phyloP scores from a whole-genome alignment of 225 moss, liverwort and hornwort genomes.

The Asterella californica region DNA sequence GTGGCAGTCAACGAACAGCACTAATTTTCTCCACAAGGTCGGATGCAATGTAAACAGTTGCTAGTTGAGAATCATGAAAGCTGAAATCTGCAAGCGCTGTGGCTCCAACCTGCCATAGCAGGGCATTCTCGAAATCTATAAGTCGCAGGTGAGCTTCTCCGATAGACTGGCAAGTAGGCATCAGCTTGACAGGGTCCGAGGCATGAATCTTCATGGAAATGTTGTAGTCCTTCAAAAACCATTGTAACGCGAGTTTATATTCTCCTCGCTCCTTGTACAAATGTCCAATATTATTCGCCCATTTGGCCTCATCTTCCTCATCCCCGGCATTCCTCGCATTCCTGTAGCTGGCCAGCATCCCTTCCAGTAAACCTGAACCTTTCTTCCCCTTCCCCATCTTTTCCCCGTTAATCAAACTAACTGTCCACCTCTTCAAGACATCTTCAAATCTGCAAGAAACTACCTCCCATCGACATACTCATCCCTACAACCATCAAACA shows the following conservation, averaged over 20 bases:
- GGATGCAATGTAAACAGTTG: not conserved
- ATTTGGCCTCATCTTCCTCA: slow-evolving; percentile 80
- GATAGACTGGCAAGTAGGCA: slow-evolving; percentile 86
- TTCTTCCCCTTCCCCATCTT: slow-evolving; percentile 48
- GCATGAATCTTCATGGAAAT: slow-evolving; percentile 46
- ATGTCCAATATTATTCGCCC: slow-evolving; percentile 96
- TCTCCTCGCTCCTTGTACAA: slow-evolving; percentile 78
- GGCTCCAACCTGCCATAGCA: slow-evolving; percentile 57
- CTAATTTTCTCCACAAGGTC: not conserved
- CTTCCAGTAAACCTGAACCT: slow-evolving; percentile 34
- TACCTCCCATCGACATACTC: not conserved
- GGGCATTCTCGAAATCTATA: slow-evolving; percentile 60
- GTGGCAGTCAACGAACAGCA: too few species aligned
- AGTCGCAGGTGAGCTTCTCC: slow-evolving; percentile 82
- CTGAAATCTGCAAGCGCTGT: not conserved
- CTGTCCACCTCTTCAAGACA: not conserved
- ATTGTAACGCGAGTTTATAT: slow-evolving; percentile 75
- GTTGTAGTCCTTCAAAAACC: slow-evolving; percentile 79
- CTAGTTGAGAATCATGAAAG: not conserved
- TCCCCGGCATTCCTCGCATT: slow-evolving; percentile 70
- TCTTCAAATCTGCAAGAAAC: not conserved
- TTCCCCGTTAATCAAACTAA: slow-evolving; percentile 5
- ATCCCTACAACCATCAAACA: not conserved
- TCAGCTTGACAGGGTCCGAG: slow-evolving; percentile 48
- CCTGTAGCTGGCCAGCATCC: slow-evolving; percentile 57